Conservation (phyloP, 257 asterid genomes). For the Jacaranda mimosifolia region DNA sequence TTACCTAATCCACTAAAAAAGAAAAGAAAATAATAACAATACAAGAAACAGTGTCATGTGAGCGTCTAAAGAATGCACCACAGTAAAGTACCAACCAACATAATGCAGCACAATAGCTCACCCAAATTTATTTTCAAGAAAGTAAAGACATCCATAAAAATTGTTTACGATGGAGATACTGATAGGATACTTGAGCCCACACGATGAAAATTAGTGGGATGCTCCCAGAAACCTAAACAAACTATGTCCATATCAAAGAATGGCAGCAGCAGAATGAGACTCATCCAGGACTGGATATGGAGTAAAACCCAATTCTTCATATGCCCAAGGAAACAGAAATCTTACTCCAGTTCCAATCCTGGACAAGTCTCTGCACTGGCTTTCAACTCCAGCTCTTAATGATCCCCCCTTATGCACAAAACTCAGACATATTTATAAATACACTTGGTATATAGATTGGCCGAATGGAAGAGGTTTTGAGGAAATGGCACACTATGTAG, state of each 20-base stretch:
- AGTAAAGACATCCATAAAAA: background rate
- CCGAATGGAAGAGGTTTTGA: background rate
- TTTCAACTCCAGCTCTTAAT: background rate
- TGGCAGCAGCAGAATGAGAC: constrained; percentile 10
- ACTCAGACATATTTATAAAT: background rate
- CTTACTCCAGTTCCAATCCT: constrained; percentile 17
- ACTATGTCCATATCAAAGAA: too few species aligned
- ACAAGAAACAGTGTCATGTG: background rate
- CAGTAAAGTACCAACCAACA: background rate
- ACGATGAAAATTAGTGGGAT: too few species aligned
- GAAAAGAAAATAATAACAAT: background rate
- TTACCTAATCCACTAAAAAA: background rate
- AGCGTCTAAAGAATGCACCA: background rate
- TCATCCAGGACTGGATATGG: constrained; percentile 32
- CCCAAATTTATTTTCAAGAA: too few species aligned
- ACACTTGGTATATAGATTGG: background rate
- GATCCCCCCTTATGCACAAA: background rate
- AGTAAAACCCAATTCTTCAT: constrained; percentile 7
- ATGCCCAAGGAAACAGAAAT: background rate
- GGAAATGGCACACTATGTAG: background rate
- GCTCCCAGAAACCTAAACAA: too few species aligned
- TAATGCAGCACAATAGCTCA: too few species aligned
- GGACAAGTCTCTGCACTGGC: constrained; percentile 13
- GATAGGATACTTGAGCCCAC: background rate
- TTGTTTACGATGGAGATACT: background rate